phyloP scores from a whole-genome alignment of 768 basidiomycete genomes.

The Basidioascus undulatus region DNA sequence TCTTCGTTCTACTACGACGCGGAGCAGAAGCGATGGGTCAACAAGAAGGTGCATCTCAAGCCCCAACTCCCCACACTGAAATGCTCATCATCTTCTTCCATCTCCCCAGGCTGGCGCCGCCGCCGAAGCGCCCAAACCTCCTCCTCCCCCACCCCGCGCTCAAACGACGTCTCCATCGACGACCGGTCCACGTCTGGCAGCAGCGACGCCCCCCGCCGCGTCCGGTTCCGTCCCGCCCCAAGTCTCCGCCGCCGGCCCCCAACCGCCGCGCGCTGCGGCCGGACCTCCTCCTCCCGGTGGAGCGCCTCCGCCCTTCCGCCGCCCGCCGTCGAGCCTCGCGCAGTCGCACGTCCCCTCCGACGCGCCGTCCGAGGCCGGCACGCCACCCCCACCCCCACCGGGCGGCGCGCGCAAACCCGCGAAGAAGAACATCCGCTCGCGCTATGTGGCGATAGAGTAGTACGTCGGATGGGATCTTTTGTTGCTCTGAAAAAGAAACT shows the following conservation, averaged over 20 bases:
- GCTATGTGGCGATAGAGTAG: too few relatives aligned
- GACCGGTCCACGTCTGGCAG: conserved; percentile 21
- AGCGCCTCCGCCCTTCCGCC: conserved; percentile 29
- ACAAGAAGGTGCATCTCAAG: conserved; percentile 46
- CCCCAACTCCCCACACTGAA: conserved; percentile 1
- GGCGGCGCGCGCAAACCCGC: too few relatives aligned
- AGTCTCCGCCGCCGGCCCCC: conserved; percentile 30
- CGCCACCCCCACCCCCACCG: conserved; percentile 6
- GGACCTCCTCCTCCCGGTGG: conserved; percentile 29
- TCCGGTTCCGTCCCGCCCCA: conserved; percentile 21
- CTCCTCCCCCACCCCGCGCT: conserved; percentile 58
- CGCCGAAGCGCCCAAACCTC: conserved; percentile 29
- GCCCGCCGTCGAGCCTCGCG: conserved; percentile 40
- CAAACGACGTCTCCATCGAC: conserved; percentile 64
- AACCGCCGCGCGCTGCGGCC: conserved; percentile 24
- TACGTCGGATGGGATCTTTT: too few relatives aligned
- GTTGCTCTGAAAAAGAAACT: too few relatives aligned
- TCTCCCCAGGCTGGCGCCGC: conserved; percentile 30
- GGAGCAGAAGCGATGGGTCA: conserved; percentile 88
- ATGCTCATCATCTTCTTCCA: not conserved
- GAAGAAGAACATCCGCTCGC: too few relatives aligned
- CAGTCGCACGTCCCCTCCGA: conserved; percentile 19
- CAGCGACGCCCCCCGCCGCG: conserved; percentile 15
- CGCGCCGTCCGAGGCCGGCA: conserved; percentile 9
- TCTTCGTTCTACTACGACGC: conserved; percentile 78